phyloP scores from a whole-genome alignment of 495 filamentous ascomycete genomes.

The Lasiosphaeris hirsuta region DNA sequence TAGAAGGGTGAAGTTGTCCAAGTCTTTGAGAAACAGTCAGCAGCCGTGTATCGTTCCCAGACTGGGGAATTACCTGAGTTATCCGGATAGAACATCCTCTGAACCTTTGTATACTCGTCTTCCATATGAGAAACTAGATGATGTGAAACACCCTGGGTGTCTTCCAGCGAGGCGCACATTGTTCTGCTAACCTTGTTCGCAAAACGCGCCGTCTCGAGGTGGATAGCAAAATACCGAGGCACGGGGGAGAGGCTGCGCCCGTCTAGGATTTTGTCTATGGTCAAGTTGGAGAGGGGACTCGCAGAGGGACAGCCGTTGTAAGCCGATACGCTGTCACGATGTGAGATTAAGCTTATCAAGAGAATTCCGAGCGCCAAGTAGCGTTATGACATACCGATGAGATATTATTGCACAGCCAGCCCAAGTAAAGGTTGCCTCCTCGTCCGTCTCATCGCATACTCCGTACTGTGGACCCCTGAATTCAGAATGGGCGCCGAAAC shows the following conservation, averaged over 20 bases:
- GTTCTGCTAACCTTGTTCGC: slow-evolving; percentile 37
- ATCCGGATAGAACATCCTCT: slow-evolving; percentile 37
- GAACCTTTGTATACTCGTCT: slow-evolving; percentile 41
- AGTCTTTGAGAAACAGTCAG: slow-evolving; percentile 21
- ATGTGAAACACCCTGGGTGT: slow-evolving; percentile 38
- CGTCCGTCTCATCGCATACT: slow-evolving; percentile 35
- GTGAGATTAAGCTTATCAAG: not conserved
- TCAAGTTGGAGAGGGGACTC: slow-evolving; percentile 39
- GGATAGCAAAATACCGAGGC: slow-evolving; percentile 37
- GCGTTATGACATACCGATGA: slow-evolving; percentile 29
- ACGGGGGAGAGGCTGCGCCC: slow-evolving; percentile 34
- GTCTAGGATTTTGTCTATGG: slow-evolving; percentile 39
- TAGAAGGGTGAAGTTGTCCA: slow-evolving; percentile 39
- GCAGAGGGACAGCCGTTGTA: slow-evolving; percentile 40
- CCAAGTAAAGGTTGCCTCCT: slow-evolving; percentile 45
- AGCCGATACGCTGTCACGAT: slow-evolving; percentile 26
- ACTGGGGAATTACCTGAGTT: slow-evolving; percentile 33
- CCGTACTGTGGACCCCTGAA: slow-evolving; percentile 31
- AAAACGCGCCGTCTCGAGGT: slow-evolving; percentile 43
- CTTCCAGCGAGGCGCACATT: slow-evolving; percentile 39
- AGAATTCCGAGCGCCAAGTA: not conserved
- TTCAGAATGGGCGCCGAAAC: slow-evolving; percentile 39
- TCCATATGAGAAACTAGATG: slow-evolving; percentile 41
- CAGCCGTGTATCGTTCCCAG: not conserved
- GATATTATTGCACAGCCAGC: slow-evolving; percentile 43